Conservation (phyloP, 805 yeast genomes). For the Candida fluviatilis region DNA sequence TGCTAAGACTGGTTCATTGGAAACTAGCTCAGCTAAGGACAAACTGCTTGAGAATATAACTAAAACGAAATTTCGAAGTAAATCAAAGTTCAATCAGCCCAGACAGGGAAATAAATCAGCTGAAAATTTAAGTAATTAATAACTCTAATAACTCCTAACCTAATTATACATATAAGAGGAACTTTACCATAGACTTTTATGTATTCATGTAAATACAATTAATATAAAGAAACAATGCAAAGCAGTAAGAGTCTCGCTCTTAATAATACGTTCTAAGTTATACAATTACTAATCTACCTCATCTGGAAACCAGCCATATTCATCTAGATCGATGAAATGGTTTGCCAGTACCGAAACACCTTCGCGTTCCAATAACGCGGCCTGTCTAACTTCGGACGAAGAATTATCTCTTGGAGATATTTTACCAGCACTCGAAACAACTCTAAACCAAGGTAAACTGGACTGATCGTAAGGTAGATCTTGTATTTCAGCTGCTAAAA, state of each 20-base stretch:
- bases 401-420: constrained; percentile 50
- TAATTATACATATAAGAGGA: too few species aligned
- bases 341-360: constrained; percentile 36
- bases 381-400: constrained; percentile 44
- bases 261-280: too few species aligned
- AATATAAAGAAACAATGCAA: too few species aligned
- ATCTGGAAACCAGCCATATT: constrained; percentile 71
- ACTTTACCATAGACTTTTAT: too few species aligned
- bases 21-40: background rate
- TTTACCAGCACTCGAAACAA: constrained; percentile 57
- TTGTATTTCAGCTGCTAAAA: constrained; percentile 17
- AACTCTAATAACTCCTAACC: background rate
- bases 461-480: constrained; percentile 12
- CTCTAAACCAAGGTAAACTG: constrained; percentile 80
- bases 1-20: background rate
- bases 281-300: constrained; percentile 20
- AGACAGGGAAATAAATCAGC: background rate
- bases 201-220: too few species aligned
- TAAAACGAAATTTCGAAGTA: background rate
- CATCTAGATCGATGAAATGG: constrained; percentile 37
- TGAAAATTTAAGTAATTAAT: background rate
- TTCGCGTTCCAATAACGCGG: constrained; percentile 42
- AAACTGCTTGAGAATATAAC: background rate
- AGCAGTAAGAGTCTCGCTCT: too few species aligned
- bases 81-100: background rate